phyloP scores from a whole-genome alignment of 129 eudicot species.

The Artemisia argyi region DNA sequence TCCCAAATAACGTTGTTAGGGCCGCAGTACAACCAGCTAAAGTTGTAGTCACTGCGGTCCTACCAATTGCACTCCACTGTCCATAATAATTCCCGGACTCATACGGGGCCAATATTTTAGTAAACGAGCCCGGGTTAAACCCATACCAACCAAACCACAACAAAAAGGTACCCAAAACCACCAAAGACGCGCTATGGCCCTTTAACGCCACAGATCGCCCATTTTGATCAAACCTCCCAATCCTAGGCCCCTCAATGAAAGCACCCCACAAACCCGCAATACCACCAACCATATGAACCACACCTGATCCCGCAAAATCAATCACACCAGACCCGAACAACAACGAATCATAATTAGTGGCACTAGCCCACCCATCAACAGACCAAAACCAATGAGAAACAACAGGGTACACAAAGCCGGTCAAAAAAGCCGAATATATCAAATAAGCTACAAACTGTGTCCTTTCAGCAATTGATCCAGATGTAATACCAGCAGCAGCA shows the following conservation, averaged over 20 bases:
- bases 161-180: slow-evolving; percentile 62
- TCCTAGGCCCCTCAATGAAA: slow-evolving; percentile 67
- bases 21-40: slow-evolving; percentile 62
- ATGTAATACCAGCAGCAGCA: slow-evolving; percentile 66
- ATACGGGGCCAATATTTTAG: slow-evolving; percentile 37
- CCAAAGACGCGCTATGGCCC: slow-evolving; percentile 71
- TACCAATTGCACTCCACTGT: slow-evolving; percentile 60
- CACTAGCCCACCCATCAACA: slow-evolving; percentile 68
- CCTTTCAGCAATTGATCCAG: slow-evolving; percentile 65
- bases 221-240: slow-evolving; percentile 56
- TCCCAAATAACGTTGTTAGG: slow-evolving; percentile 47
- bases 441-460: slow-evolving; percentile 72
- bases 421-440: slow-evolving; percentile 58
- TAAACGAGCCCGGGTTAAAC: slow-evolving; percentile 71
- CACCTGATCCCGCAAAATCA: slow-evolving; percentile 82
- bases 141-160: slow-evolving; percentile 91
- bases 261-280: slow-evolving; percentile 71
- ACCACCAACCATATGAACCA: slow-evolving; percentile 79
- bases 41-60: slow-evolving; percentile 68
- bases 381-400: slow-evolving; percentile 91
- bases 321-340: slow-evolving; percentile 69
- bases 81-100: slow-evolving; percentile 41
- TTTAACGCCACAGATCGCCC: slow-evolving; percentile 50
- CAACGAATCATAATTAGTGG: slow-evolving; percentile 25
- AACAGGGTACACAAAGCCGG: slow-evolving; percentile 80